These are phyloP conservation scores for Flaveria floridana DNA, from an alignment of 140 eudicot species.

Conservation along the genomic window DNA sequence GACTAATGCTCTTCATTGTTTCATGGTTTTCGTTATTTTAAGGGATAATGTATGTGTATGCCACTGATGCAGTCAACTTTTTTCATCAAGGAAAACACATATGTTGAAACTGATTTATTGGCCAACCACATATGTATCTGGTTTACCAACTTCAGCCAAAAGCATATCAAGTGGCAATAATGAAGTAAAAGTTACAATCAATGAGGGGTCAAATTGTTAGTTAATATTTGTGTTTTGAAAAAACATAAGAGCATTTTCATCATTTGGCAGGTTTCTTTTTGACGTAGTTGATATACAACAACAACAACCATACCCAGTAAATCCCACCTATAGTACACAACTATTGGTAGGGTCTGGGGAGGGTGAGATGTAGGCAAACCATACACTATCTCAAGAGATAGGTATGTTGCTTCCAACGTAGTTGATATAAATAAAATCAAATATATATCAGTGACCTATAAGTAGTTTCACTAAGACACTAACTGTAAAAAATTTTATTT, in stretches of 20 bases:
- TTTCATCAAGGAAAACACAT: background rate
- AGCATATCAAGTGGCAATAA: slow-evolving; percentile 1
- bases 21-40: background rate
- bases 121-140: background rate
- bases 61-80: background rate
- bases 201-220: background rate
- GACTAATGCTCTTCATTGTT: background rate
- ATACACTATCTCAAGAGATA: too few species aligned
- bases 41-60: background rate
- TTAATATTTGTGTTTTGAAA: background rate
- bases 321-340: too few species aligned
- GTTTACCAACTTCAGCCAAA: background rate
- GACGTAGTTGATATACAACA: background rate
- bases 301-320: too few species aligned
- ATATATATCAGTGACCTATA: background rate
- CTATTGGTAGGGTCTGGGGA: too few species aligned
- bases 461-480: background rate
- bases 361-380: too few species aligned
- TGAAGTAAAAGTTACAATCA: background rate
- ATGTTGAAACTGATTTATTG: background rate
- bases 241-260: background rate
- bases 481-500: background rate
- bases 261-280: background rate
- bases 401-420: too few species aligned
- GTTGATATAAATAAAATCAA: background rate